phyloP scores from a whole-genome alignment of 257 asterid genomes.

The Rhazya stricta region DNA sequence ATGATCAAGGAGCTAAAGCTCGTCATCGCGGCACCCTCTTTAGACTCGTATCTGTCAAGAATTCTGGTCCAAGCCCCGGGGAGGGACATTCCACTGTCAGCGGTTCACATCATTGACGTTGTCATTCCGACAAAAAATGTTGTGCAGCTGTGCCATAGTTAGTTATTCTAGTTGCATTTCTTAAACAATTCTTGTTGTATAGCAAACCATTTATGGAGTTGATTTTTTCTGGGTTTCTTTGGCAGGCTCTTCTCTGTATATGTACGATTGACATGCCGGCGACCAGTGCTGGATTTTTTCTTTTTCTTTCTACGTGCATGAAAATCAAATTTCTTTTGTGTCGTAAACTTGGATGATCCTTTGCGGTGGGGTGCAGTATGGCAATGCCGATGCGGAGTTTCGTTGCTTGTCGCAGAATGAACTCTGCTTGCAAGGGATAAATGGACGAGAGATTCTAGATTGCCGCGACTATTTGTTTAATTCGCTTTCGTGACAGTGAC shows the following conservation, averaged over 20 bases:
- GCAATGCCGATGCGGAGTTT: background rate
- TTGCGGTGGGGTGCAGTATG: background rate
- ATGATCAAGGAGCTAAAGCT: background rate
- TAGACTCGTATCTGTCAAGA: constrained; percentile 6
- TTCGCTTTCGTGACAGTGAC: background rate
- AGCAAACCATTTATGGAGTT: background rate
- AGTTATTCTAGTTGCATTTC: too few relatives aligned
- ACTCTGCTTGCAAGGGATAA: constrained; percentile 25
- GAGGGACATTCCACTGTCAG: constrained; percentile 14
- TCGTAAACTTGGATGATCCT: background rate
- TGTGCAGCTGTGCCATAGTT: background rate
- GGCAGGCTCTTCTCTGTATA: background rate
- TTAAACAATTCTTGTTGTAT: background rate
- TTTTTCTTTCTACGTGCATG: background rate
- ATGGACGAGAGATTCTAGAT: background rate
- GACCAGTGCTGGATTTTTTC: background rate
- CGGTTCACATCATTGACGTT: background rate
- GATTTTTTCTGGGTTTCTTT: background rate
- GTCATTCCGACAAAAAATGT: background rate
- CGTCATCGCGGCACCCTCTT: background rate
- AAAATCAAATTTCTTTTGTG: background rate
- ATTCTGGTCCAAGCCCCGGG: constrained; percentile 35
- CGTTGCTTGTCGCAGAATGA: constrained; percentile 16
- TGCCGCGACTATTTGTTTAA: background rate
- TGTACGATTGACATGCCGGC: background rate